Percentiles rank a stretch among this genome's conserved stretches.
These are phyloP conservation scores for Oryza glaberrima DNA, from an alignment of 176 grass and related monocot species.

Conservation along the genomic window DNA sequence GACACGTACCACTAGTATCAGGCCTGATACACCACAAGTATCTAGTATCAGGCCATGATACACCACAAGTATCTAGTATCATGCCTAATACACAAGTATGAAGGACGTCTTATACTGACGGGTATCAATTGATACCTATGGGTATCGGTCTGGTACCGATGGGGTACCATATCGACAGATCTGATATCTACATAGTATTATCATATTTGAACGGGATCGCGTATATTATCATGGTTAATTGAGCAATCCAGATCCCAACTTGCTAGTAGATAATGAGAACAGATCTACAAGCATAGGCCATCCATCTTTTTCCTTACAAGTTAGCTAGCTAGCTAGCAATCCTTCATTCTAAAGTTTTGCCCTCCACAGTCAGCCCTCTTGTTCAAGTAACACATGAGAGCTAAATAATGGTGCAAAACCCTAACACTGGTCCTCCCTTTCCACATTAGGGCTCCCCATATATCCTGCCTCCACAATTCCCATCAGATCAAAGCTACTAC, in stretches of 20 bases:
- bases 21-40: no score
- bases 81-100: no score
- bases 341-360: slow-evolving; percentile 26
- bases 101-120: no score
- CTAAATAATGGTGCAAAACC: slow-evolving; percentile 37
- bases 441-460: slow-evolving; percentile 59
- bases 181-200: no score
- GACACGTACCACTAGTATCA: no score
- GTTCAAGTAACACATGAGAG: slow-evolving; percentile 39
- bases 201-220: no score
- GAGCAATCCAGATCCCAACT: slow-evolving; percentile 8
- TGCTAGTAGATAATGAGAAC: not conserved
- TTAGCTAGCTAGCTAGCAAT: slow-evolving; percentile 1
- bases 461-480: not conserved
- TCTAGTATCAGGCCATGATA: no score
- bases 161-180: no score
- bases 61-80: no score
- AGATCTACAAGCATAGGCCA: not conserved
- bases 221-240: not conserved
- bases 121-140: no score
- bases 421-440: slow-evolving; percentile 51
- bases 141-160: no score
- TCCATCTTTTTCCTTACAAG: slow-evolving; percentile 13
- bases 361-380: slow-evolving; percentile 1
- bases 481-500: not conserved